phyloP scores from a whole-genome alignment of 768 basidiomycete genomes.

The Leccinum variicolor region DNA sequence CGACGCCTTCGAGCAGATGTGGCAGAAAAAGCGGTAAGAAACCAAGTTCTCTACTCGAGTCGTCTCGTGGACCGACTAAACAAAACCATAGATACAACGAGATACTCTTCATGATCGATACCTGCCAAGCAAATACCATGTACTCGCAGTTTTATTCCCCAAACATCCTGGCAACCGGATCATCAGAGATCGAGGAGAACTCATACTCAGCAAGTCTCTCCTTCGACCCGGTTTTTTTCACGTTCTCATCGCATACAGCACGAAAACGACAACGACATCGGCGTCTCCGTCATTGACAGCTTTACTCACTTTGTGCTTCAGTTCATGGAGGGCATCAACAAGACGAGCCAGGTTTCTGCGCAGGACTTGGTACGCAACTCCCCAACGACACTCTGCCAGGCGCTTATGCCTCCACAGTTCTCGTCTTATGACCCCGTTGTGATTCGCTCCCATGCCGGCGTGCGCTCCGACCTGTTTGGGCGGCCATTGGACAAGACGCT shows the following conservation, averaged over 20 bases:
- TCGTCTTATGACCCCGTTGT: slow-evolving; percentile 67
- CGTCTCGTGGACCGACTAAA: slow-evolving; percentile 30
- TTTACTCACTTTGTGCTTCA: slow-evolving; percentile 91
- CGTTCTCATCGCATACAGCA: slow-evolving; percentile 48
- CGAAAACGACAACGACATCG: slow-evolving; percentile 90
- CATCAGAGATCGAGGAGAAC: slow-evolving; percentile 78
- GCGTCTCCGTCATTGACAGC: slow-evolving; percentile 92
- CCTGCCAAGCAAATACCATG: slow-evolving; percentile 96
- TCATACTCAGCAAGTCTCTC: slow-evolving; percentile 80
- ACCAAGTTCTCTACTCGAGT: not conserved
- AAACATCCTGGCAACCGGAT: slow-evolving; percentile 89
- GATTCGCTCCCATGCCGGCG: slow-evolving; percentile 86
- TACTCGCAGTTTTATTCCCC: slow-evolving; percentile 92
- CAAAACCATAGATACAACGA: slow-evolving; percentile 70
- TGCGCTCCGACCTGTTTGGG: slow-evolving; percentile 78
- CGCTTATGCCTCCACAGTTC: slow-evolving; percentile 55
- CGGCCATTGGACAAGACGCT: slow-evolving; percentile 59
- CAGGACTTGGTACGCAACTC: slow-evolving; percentile 68
- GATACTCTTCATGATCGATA: slow-evolving; percentile 97
- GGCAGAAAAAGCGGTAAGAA: slow-evolving; percentile 84
- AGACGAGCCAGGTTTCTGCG: slow-evolving; percentile 79
- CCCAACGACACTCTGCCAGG: not conserved
- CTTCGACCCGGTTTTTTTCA: not conserved
- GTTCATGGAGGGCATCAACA: slow-evolving; percentile 90
- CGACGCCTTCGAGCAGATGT: slow-evolving; percentile 98